Conservation (phyloP, 2,329 filamentous ascomycete species). For the Aspergillus brunneoviolaceus region DNA sequence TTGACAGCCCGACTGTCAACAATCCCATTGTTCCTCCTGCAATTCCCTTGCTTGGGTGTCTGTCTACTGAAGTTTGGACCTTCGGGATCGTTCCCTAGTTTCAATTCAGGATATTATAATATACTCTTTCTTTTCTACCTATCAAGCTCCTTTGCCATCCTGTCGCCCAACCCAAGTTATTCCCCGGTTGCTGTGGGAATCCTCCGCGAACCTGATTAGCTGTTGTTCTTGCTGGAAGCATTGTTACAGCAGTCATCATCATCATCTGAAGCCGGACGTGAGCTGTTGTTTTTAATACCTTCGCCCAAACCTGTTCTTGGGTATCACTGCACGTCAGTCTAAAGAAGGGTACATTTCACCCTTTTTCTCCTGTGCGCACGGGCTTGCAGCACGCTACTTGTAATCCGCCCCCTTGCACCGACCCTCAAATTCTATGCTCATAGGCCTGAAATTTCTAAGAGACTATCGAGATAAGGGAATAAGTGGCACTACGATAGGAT, state of each 20-base stretch:
- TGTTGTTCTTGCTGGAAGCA: not conserved
- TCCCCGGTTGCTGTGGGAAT: conserved; percentile 8
- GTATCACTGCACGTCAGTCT: not conserved
- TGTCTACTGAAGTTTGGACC: not conserved
- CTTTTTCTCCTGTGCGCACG: not conserved
- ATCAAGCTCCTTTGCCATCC: not conserved
- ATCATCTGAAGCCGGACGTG: not conserved
- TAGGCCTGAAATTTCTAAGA: not conserved
- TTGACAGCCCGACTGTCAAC: not conserved
- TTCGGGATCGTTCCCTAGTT: not conserved
- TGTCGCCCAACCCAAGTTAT: not conserved
- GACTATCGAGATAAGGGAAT: not conserved
- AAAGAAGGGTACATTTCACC: not conserved
- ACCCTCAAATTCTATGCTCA: not conserved
- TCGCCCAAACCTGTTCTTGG: not conserved
- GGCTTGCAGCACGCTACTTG: not conserved
- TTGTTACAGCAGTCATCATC: not conserved
- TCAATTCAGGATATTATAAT: not conserved
- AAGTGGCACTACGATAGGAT: not conserved
- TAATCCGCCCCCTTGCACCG: not conserved
- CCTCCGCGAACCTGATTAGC: not conserved
- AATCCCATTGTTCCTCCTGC: not conserved
- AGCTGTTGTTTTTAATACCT: not conserved
- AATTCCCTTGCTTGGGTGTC: not conserved
- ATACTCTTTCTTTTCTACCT: not conserved